phyloP scores from a whole-genome alignment of 2,329 filamentous ascomycete species.

The Calcarisporium arbuscula region DNA sequence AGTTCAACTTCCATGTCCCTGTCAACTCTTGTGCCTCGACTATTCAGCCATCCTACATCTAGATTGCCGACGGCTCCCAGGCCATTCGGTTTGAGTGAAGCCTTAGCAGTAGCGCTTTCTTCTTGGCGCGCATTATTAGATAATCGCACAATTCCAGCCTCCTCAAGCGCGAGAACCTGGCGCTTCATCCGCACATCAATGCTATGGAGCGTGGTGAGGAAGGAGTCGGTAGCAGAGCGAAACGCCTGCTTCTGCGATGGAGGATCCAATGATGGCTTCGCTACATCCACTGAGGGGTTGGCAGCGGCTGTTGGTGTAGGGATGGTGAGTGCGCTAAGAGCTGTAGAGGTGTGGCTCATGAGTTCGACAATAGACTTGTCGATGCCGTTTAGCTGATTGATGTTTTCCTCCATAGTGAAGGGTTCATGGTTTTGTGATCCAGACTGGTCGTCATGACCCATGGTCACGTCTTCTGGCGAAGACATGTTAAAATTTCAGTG shows the following conservation, averaged over 20 bases:
- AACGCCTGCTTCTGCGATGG: conserved; percentile 50
- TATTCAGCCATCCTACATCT: conserved; percentile 87
- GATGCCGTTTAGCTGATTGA: conserved; percentile 72
- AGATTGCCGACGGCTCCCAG: conserved; percentile 53
- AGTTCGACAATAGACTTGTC: conserved; percentile 51
- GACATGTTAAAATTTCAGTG: conserved; percentile 24
- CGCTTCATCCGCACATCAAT: conserved; percentile 67
- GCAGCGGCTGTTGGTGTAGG: conserved; percentile 13
- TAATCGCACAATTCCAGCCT: conserved; percentile 65
- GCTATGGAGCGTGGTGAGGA: conserved; percentile 66
- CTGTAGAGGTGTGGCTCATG: conserved; percentile 38
- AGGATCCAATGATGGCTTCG: conserved; percentile 27
- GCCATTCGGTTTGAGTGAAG: conserved; percentile 47
- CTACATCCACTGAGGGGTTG: conserved; percentile 9
- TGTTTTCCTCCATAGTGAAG: conserved; percentile 72
- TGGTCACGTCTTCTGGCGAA: conserved; percentile 23
- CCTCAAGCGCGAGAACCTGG: conserved; percentile 68
- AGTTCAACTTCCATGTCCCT: conserved; percentile 79
- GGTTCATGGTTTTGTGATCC: conserved; percentile 31
- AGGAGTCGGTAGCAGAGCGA: conserved; percentile 55
- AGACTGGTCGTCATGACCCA: conserved; percentile 17
- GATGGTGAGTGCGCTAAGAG: conserved; percentile 39
- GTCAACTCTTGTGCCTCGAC: conserved; percentile 73
- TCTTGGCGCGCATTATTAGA: conserved; percentile 26
- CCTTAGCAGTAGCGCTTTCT: conserved; percentile 24